phyloP scores from a whole-genome alignment of 202 grass and related monocot species.

The Brachypodium distachyon region DNA sequence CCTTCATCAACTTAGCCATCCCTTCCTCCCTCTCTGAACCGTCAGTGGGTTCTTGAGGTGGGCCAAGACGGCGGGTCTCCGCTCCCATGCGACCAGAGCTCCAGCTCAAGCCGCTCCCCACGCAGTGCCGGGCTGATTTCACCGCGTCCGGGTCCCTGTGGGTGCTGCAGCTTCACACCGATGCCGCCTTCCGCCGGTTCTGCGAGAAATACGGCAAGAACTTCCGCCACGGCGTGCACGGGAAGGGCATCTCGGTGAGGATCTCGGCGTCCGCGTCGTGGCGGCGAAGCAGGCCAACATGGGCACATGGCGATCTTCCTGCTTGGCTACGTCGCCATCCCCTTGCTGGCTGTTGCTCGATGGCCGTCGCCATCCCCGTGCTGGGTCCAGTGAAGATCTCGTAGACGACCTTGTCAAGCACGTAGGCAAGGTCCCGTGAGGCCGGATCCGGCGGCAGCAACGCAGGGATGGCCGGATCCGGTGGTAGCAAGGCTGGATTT shows the following conservation, averaged over 20 bases:
- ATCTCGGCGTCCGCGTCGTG: slow-evolving; percentile 19
- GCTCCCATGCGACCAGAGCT: slow-evolving; percentile 38
- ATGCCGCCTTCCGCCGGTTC: slow-evolving; percentile 60
- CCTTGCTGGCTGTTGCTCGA: too few species aligned
- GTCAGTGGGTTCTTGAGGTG: slow-evolving; percentile 53
- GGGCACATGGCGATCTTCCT: too few species aligned
- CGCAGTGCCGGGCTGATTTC: slow-evolving; percentile 62
- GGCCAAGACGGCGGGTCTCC: slow-evolving; percentile 39
- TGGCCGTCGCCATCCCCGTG: too few species aligned
- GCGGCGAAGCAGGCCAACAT: slow-evolving; percentile 57
- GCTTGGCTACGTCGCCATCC: too few species aligned
- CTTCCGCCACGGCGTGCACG: slow-evolving; percentile 74
- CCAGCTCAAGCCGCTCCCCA: slow-evolving; percentile 53
- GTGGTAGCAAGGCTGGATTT: too few species aligned
- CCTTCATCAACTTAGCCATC: slow-evolving; percentile 39
- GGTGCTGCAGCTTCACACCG: slow-evolving; percentile 50
- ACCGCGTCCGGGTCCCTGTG: slow-evolving; percentile 53
- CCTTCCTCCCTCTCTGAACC: not conserved
- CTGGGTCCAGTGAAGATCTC: too few species aligned
- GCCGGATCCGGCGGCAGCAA: too few species aligned
- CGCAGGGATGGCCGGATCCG: too few species aligned
- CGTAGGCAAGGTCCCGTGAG: too few species aligned
- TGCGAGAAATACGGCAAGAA: slow-evolving; percentile 63
- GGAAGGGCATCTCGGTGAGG: slow-evolving; percentile 63
- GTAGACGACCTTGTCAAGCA: too few species aligned